Conservation (phyloP, 257 asterid genomes). For the Penstemon barbatus region DNA sequence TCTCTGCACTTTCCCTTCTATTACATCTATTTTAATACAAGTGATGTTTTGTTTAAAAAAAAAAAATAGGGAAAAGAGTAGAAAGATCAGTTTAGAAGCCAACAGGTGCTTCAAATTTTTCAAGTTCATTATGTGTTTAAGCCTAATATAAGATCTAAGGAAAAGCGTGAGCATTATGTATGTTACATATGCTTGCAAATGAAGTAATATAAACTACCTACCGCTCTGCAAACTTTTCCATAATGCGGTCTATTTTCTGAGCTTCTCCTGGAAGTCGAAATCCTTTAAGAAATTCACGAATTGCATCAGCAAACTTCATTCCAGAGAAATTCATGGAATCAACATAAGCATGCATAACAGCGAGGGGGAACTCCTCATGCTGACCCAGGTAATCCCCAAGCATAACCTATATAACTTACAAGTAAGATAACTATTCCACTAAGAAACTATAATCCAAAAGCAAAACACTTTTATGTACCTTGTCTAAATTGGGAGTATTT, state of each 20-base stretch:
- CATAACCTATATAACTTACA: constrained; percentile 59
- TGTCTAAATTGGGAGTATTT: constrained; percentile 83
- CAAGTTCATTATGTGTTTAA: constrained; percentile 2
- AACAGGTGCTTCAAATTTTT: constrained; percentile 15
- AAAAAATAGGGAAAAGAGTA: constrained; percentile 14
- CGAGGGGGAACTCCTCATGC: constrained; percentile 96
- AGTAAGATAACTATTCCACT: constrained; percentile 32
- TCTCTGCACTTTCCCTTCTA: no score
- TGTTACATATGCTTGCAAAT: constrained; percentile 22
- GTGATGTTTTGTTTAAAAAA: no score
- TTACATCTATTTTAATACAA: no score
- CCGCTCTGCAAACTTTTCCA: constrained; percentile 99
- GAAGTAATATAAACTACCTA: constrained; percentile 39
- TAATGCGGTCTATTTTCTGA: constrained; percentile 98
- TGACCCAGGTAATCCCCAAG: constrained; percentile 96
- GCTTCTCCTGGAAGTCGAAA: constrained; percentile 99
- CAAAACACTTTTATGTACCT: constrained; percentile 46
- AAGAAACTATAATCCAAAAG: constrained; percentile 26
- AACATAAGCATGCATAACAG: constrained; percentile 98
- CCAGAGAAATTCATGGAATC: constrained; percentile 89
- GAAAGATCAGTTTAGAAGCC: neutral
- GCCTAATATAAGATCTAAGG: constrained; percentile 6
- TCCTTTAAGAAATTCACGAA: constrained; percentile 92
- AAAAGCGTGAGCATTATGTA: neutral
- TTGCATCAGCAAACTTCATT: constrained; percentile 85